Evolutionary conservation across 2,329 filamentous ascomycete genomes (phyloP), one percentile per base, ranked within the genome.

Genomic region (Aspergillus sp.): DNA sequence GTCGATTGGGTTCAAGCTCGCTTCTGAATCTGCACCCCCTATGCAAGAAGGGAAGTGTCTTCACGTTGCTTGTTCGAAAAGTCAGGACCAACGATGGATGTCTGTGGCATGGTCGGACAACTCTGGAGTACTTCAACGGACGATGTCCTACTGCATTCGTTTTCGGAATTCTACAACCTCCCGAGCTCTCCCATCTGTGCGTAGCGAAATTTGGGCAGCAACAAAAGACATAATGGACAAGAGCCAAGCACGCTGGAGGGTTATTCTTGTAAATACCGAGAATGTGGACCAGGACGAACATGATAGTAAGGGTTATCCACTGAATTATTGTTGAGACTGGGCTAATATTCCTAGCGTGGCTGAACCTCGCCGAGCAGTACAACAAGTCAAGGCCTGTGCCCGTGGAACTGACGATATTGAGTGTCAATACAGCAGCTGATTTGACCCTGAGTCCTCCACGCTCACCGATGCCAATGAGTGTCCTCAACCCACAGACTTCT

Each of bases 41-140:
- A 68, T 87, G 22, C 78, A 83, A 55, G 82, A 86, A 66, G 81
- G 80, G 3, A 80, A 79, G 26, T 80, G 81, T 57, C 77, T 87
- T 51, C 85, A 88, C 68, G 66, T 88, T 26, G 84, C 82, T 2
- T 85, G 83, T 64, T 82, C 83, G 3, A 71, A 78, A 36, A 86
- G 83, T 60, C 64, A 77, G 8, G 82, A 86, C 62, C 77, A 80
- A 26, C 74, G 78, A 18, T 88, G 85, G 85, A 64, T 86, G 22
- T 83, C 79, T 6, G 83, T 80, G 4, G 81, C 81, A 1, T 87
- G 85, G 85, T 82, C 81, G 1, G 83, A 87, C 69, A 81, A 76
- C 57, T 78, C 75, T 24, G 85, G 85, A 8, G 77, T 76, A 39
- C 77, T 83, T 41, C 81, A 85, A 59, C 75, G 79, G 18, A 80